Evolutionary conservation across 2,329 filamentous ascomycete species (phyloP).

Genomic region (Pyrenophora seminiperda): DNA sequence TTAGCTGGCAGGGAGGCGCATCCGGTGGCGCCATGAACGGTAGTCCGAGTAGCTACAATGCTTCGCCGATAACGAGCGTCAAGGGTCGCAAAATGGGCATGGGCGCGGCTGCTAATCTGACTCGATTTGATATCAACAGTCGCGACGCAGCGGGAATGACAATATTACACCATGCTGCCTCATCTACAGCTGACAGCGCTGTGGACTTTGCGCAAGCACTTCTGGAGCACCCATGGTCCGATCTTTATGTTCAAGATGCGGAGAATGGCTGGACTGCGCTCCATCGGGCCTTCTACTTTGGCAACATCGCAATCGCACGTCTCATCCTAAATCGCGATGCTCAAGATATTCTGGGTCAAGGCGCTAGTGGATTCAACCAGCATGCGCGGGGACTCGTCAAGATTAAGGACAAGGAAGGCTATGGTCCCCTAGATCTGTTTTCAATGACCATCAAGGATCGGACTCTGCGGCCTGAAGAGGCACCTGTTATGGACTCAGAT

Average conservation of each 20-base stretch:
- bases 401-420: constrained; percentile 92
- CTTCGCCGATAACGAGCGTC: constrained; percentile 50
- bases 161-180: constrained; percentile 80
- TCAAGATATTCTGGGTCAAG: constrained; percentile 67
- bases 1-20: constrained; percentile 40
- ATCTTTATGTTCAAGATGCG: constrained; percentile 83
- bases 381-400: constrained; percentile 81
- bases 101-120: constrained; percentile 50
- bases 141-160: constrained; percentile 83
- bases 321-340: constrained; percentile 80
- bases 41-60: constrained; percentile 55
- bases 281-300: constrained; percentile 86
- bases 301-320: constrained; percentile 85
- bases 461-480: constrained; percentile 57
- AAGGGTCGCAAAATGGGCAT: constrained; percentile 42
- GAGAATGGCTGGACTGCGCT: constrained; percentile 97
- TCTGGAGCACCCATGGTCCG: constrained; percentile 79
- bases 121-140: constrained; percentile 76
- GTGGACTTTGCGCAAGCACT: constrained; percentile 77
- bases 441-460: constrained; percentile 82
- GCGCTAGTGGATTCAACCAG: constrained; percentile 61
- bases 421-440: constrained; percentile 93
- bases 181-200: constrained; percentile 72
- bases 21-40: constrained; percentile 47
- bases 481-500: constrained; percentile 52